Conservation (phyloP, 176 grass and related monocot species). For the Aegilops tauschii region DNA sequence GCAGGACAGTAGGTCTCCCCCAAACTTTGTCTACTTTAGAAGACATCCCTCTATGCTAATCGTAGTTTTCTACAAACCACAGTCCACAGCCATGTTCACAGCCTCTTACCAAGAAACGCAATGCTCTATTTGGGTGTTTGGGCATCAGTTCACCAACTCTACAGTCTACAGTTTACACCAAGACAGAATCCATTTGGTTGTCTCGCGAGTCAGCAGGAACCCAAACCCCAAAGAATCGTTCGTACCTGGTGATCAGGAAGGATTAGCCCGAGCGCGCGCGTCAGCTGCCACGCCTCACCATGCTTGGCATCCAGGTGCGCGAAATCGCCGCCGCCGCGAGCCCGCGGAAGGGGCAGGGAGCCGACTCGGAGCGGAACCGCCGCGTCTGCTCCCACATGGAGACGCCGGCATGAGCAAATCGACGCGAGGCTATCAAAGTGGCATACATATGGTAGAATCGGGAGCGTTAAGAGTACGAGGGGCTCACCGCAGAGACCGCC, state of each 20-base stretch:
- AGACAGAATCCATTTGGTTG: not conserved
- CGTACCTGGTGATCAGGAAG: constrained; percentile 22
- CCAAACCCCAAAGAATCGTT: not conserved
- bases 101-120: not conserved
- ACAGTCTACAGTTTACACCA: not conserved
- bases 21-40: not conserved
- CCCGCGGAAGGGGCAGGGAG: not conserved
- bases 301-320: not conserved
- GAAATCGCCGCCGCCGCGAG: not conserved
- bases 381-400: not conserved
- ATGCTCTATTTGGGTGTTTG: not conserved
- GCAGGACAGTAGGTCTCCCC: not conserved
- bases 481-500: constrained; percentile 16
- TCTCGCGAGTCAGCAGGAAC: not conserved
- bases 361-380: not conserved
- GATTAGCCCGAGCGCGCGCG: not conserved
- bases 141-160: not conserved
- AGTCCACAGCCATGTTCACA: not conserved
- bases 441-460: not conserved
- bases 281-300: not conserved
- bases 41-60: not conserved
- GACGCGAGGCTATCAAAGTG: not conserved
- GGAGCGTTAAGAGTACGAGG: not conserved
- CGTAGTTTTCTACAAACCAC: not conserved
- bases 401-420: not conserved